These are phyloP conservation scores for Salix purpurea DNA, from an alignment of 345 rosid species.

Conservation along the genomic window DNA sequence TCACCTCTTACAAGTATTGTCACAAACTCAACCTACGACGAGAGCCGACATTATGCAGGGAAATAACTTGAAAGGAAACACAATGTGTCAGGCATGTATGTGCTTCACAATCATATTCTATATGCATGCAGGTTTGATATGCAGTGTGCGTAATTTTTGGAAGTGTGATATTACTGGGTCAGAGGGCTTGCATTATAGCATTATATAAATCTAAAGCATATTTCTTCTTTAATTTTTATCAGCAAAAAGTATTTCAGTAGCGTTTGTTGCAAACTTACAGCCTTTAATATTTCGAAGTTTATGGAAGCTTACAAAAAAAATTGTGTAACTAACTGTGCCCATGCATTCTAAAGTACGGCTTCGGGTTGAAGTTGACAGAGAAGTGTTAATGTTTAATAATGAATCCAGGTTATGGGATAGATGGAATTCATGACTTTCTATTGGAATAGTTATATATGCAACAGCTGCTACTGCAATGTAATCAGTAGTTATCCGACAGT, in stretches of 20 bases:
- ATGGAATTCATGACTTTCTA: too few relatives aligned
- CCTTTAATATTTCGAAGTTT: background rate
- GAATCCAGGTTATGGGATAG: too few relatives aligned
- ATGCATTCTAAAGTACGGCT: background rate
- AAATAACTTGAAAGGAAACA: background rate
- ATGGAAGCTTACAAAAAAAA: background rate
- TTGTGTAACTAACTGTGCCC: background rate
- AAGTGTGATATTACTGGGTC: background rate
- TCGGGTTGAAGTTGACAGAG: background rate
- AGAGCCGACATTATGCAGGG: too few relatives aligned
- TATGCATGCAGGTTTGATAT: background rate
- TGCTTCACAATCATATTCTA: background rate
- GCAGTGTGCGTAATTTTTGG: background rate
- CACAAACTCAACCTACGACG: background rate
- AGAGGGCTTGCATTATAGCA: background rate
- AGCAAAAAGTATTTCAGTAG: background rate
- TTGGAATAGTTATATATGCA: too few relatives aligned
- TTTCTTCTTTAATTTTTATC: background rate
- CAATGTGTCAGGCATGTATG: background rate
- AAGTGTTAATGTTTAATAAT: background rate
- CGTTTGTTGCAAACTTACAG: background rate
- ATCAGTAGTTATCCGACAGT: too few relatives aligned
- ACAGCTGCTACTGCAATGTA: too few relatives aligned
- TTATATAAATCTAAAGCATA: background rate
- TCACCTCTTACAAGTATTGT: background rate